Base-by-base conservation (phyloP, 148 eudicot species). In the Rhododendron ferrugineum region DNA sequence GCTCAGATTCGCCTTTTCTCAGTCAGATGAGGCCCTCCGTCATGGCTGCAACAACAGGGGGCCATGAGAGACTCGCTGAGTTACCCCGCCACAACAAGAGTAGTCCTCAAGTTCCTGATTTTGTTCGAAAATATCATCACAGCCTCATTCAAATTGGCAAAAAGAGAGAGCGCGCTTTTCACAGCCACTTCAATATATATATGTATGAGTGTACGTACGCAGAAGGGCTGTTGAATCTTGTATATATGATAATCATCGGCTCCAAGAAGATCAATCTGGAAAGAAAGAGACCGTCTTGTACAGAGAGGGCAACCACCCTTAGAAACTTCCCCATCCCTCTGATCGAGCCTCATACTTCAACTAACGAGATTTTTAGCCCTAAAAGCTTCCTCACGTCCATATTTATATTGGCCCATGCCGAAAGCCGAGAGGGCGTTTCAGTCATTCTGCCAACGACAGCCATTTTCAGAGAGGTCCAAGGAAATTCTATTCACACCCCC, bases 1-100 rank as follows among this genome's bases (percentile, higher is more conserved):
- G 83, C 88, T 87, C 86, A 84, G 88, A 87, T 87, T 87, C 84
- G 86, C 88, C 84, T 87, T 87, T 54, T 28, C 9, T 84, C 84
- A 84, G 84, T 72, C 75, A 84, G 46, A 30, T 3, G 50, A 34
- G 44, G 28, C 11, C 22, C 40, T 30, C 47, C 84, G 23, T 36
- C 84, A 72, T 84, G 88, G 86, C 86, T 87, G 88, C 88, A 84
- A 58, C 84, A 81, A 52, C 87, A 81, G 74, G 56, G 56, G 26
- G 81, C 60, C 60, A 40, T 42, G 46, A 42, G 76, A 58, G 60
- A 60, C 85, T 56, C n/a, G 15, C 88, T 10, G 60, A 46, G 86
- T 78, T 87, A 86, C 84, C 86, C 75, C 74, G 81, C 88, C 88
- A 87, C 22, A n/a, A 49, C 20, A 50, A 28, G 78, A 50, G 16